Conservation (phyloP, 768 basidiomycete species). For the Tulasnella sp. region DNA sequence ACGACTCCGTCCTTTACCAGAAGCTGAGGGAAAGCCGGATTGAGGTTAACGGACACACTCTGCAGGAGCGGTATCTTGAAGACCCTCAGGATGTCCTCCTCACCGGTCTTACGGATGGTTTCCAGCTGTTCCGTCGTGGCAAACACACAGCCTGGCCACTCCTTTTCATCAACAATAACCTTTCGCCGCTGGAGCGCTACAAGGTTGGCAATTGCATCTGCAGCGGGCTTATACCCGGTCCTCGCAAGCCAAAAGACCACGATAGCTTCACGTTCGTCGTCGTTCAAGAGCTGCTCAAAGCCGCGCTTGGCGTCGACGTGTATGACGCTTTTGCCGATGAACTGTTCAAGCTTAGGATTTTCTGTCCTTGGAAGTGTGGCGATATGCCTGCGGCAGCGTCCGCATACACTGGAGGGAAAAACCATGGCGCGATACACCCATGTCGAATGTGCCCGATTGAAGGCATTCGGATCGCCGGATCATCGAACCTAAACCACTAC, state of each 20-base stretch:
- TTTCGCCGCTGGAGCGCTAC: constrained; percentile 35
- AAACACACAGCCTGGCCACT: constrained; percentile 37
- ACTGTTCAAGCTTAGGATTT: constrained; percentile 31
- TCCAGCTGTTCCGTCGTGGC: constrained; percentile 33
- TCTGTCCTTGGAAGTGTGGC: constrained; percentile 28
- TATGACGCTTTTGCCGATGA: constrained; percentile 29
- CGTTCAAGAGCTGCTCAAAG: constrained; percentile 32
- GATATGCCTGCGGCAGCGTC: constrained; percentile 34
- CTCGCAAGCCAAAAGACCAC: constrained; percentile 36
- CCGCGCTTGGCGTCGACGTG: constrained; percentile 31
- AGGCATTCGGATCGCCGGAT: constrained; percentile 24
- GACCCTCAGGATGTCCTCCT: background rate
- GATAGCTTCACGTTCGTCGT: constrained; percentile 36
- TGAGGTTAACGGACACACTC: background rate
- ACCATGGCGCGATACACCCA: constrained; percentile 35
- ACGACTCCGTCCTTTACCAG: background rate
- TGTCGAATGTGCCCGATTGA: constrained; percentile 36
- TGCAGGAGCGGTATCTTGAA: background rate
- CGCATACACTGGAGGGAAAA: constrained; percentile 35
- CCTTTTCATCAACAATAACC: constrained; percentile 38
- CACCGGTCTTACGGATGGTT: constrained; percentile 30
- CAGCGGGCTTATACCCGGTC: constrained; percentile 42
- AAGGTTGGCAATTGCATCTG: constrained; percentile 34
- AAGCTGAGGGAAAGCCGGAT: background rate
- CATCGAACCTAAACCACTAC: constrained; percentile 24